Evolutionary conservation across 2,329 filamentous ascomycete genomes (phyloP), one percentile per base, ranked within the genome.

Genomic region (Phialophora macrospora): DNA sequence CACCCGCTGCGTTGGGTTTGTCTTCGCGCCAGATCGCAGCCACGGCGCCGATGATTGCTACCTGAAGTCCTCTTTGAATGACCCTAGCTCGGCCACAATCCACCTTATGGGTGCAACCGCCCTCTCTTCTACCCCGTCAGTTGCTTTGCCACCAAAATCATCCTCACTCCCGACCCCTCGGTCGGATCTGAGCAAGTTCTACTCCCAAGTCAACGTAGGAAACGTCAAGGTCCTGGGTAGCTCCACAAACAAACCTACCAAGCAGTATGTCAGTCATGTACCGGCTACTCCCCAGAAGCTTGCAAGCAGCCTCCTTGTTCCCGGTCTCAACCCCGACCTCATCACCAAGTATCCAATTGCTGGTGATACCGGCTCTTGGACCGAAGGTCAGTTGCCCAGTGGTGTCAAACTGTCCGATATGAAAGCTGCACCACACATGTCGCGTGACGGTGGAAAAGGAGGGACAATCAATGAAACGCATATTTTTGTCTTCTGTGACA

Each of bases 401-500:
- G 64, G 63, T 20, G 12, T 46, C 3, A 32, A 44, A 28, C 46
- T 70, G n/a, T 54, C 64, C 20, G 38, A 62, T 24, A 68, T 71
- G 68, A 69, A 62, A 34, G 65, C 68, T 2, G 68, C 62, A 14
- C 74, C 74, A 60, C 74, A 72, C 49, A 55, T 76, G 22, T 73
- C 73, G 20, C 70, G 74, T 56, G 74, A 76, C 61, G 74, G 74
- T 30, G 74, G 74, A 48, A 73, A 73, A 68, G 74, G 74, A 17
- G 74, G 74, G 12, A 73, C 71, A 30, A 64, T 76, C 34, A 74
- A 76, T 60, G 74, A 74, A 14, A 71, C 74, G 20, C 73, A 75
- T 49, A 49, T 76, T n/a, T 76, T 76, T 57, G 55, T 74, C 24
- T 76, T 76, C 54, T 74, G 72, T 48, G 74, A 76, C 61, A 76